These are phyloP conservation scores for Artemisia tridentata DNA, from an alignment of 129 eudicot genomes.

Conservation along the genomic window DNA sequence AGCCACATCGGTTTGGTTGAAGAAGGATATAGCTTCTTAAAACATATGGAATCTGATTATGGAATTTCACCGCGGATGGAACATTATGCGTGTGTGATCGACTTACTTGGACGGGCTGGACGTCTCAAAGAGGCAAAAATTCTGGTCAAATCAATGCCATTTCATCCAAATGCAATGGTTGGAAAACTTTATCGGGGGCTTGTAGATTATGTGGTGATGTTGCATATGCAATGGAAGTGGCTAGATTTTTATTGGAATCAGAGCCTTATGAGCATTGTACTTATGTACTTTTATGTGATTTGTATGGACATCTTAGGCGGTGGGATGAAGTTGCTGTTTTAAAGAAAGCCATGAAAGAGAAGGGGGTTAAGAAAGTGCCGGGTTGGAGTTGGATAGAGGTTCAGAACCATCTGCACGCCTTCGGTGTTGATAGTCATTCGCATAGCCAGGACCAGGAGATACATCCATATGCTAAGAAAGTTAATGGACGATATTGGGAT, in stretches of 20 bases:
- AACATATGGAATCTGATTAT: constrained; percentile 64
- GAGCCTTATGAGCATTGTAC: constrained; percentile 85
- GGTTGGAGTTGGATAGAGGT: constrained; percentile 99
- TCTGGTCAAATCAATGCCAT: constrained; percentile 63
- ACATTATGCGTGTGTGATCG: constrained; percentile 89
- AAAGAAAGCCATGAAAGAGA: constrained; percentile 76
- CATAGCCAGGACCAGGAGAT: constrained; percentile 54
- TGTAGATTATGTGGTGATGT: constrained; percentile 88
- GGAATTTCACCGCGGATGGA: constrained; percentile 79
- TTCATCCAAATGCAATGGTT: constrained; percentile 86
- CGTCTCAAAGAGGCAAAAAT: constrained; percentile 50
- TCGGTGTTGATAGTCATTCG: constrained; percentile 65
- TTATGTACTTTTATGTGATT: constrained; percentile 81
- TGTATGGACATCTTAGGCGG: constrained; percentile 61
- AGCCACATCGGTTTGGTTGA: constrained; percentile 83
- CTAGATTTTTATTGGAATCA: constrained; percentile 46
- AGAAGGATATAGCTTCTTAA: constrained; percentile 54
- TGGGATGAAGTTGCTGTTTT: constrained; percentile 74
- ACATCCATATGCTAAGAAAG: constrained; percentile 33
- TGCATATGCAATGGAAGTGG: constrained; percentile 58
- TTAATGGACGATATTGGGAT: constrained; percentile 29
- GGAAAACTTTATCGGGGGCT: constrained; percentile 79
- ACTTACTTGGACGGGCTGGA: constrained; percentile 76
- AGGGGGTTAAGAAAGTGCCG: constrained; percentile 80
- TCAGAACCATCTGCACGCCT: constrained; percentile 55